Percentiles rank a stretch among this genome's conserved stretches.
Evolutionary conservation across 164 flowering plant species (phyloP).

Genomic region (Piper betle): DNA sequence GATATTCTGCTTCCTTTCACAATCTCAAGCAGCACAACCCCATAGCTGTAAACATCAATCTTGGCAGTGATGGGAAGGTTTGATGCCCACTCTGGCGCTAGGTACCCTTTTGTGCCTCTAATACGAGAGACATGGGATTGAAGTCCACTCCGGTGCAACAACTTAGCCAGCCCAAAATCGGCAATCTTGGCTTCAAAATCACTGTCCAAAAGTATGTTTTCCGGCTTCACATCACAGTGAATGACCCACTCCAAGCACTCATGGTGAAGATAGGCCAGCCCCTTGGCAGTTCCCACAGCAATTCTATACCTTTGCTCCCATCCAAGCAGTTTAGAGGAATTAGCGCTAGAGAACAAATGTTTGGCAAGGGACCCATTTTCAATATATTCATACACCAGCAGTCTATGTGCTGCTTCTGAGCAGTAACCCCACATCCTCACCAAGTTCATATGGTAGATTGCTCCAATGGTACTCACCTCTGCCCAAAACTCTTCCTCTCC

Average conservation of each 20-base stretch:
- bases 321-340: neutral
- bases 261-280: conserved; percentile 24
- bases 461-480: conserved; percentile 16
- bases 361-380: conserved; percentile 13
- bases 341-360: conserved; percentile 5
- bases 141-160: neutral
- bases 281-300: conserved; percentile 24
- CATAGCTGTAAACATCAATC: conserved; percentile 15
- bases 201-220: conserved; percentile 11
- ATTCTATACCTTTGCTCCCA: conserved; percentile 14
- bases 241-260: conserved; percentile 14
- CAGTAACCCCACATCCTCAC: conserved; percentile 19
- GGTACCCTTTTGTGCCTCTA: conserved; percentile 14
- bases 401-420: conserved; percentile 8
- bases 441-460: conserved; percentile 17
- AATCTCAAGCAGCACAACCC: conserved; percentile 13
- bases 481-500: conserved; percentile 19
- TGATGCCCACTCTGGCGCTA: conserved; percentile 12
- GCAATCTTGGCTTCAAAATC: conserved; percentile 7
- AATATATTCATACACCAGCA: conserved; percentile 14
- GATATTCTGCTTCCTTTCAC: conserved; percentile 13
- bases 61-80: conserved; percentile 8
- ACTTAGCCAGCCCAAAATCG: conserved; percentile 11
- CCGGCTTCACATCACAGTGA: conserved; percentile 16
- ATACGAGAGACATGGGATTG: conserved; percentile 3